These are phyloP conservation scores for Umbelopsis ramanniana DNA, from an alignment of 192 early-diverging fungal genomes.

Conservation along the genomic window DNA sequence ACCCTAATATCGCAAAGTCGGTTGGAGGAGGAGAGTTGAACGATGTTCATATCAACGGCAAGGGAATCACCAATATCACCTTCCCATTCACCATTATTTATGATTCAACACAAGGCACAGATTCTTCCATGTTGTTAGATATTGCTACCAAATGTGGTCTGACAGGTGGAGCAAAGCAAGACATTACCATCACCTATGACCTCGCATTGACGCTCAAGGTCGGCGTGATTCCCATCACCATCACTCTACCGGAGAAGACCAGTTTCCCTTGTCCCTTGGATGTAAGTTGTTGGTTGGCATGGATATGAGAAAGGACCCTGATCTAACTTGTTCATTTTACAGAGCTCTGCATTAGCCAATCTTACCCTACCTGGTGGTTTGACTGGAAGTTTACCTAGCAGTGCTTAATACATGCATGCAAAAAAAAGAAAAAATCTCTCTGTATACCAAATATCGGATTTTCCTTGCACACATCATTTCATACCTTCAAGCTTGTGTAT, in stretches of 20 bases:
- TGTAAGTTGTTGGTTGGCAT: conserved; percentile 33
- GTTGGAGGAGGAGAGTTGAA: conserved; percentile 52
- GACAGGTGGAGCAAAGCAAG: conserved; percentile 26
- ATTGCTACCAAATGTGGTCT: conserved; percentile 50
- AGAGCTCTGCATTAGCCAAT: not conserved
- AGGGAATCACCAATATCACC: conserved; percentile 41
- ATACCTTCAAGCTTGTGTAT: conserved; percentile 7
- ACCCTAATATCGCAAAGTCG: conserved; percentile 44
- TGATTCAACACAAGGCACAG: conserved; percentile 25
- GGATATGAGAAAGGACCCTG: too few relatives aligned
- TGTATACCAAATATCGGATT: conserved; percentile 8
- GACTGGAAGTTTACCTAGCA: not conserved
- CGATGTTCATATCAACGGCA: conserved; percentile 45
- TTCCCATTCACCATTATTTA: conserved; percentile 54
- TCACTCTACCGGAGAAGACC: conserved; percentile 43
- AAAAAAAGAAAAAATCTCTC: not conserved
- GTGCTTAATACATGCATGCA: not conserved
- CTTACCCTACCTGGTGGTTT: not conserved
- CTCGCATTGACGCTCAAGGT: conserved; percentile 53
- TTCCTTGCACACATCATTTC: not conserved
- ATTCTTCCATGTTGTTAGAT: conserved; percentile 46
- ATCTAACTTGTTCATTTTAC: not conserved
- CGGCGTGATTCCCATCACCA: conserved; percentile 46
- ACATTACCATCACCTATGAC: conserved; percentile 49
- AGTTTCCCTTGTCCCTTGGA: conserved; percentile 45